These are phyloP conservation scores for Rhizopus stolonifer DNA, from an alignment of 371 early-diverging fungal species.

Conservation along the genomic window DNA sequence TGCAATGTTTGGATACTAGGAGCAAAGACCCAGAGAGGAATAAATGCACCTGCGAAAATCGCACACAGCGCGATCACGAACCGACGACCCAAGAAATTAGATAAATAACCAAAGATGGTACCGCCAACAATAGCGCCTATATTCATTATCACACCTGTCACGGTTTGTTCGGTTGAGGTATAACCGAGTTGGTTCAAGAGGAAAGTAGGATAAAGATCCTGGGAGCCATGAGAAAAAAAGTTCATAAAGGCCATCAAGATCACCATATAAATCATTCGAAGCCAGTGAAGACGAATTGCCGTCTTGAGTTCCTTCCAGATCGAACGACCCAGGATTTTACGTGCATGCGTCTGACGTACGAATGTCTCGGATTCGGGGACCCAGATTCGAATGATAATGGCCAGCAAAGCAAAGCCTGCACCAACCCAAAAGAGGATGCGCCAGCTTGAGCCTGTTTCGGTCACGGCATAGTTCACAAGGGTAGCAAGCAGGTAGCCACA, in stretches of 20 bases:
- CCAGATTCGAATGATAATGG: constrained; percentile 57
- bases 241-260: constrained; percentile 64
- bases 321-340: constrained; percentile 32
- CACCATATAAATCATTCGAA: constrained; percentile 60
- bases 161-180: constrained; percentile 48
- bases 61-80: constrained; percentile 47
- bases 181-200: constrained; percentile 58
- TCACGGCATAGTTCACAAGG: constrained; percentile 56
- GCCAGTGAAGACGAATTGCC: constrained; percentile 55
- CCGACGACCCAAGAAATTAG: constrained; percentile 67
- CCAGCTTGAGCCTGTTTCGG: constrained; percentile 55
- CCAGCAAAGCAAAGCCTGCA: constrained; percentile 60
- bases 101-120: constrained; percentile 61
- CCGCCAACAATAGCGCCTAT: constrained; percentile 73
- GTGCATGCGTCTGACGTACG: constrained; percentile 41
- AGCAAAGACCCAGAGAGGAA: constrained; percentile 67
- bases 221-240: constrained; percentile 70
- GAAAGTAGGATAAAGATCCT: constrained; percentile 75
- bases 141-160: constrained; percentile 62
- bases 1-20: constrained; percentile 44
- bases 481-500: constrained; percentile 67
- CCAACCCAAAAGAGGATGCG: constrained; percentile 72
- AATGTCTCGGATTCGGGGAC: constrained; percentile 67
- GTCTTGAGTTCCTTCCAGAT: constrained; percentile 41
- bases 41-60: constrained; percentile 58